Conservation (phyloP, 495 filamentous ascomycete species). For the Talaromyces stipitatus region DNA sequence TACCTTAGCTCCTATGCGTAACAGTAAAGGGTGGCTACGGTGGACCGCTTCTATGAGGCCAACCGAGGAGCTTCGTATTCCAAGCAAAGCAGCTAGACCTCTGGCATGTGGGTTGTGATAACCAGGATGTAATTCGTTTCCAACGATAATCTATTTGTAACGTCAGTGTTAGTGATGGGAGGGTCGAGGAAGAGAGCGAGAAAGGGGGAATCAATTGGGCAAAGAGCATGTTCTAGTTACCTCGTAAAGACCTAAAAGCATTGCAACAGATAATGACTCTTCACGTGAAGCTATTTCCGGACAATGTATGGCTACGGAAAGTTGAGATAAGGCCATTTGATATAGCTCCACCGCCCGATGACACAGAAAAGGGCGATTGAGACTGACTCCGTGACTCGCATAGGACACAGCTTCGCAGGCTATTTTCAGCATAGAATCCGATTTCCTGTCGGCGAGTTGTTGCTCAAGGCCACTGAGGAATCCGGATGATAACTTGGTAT, state of each 20-base stretch:
- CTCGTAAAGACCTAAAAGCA: constrained; percentile 24
- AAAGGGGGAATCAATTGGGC: too few species aligned
- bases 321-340: constrained; percentile 16
- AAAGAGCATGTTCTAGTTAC: constrained; percentile 9
- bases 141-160: constrained; percentile 14
- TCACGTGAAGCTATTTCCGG: neutral
- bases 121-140: constrained; percentile 11
- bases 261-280: constrained; percentile 15
- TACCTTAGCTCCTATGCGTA: constrained; percentile 4
- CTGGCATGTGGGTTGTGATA: constrained; percentile 18
- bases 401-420: constrained; percentile 22
- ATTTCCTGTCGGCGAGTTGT: constrained; percentile 11
- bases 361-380: constrained; percentile 14
- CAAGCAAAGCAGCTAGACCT: constrained; percentile 17
- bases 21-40: constrained; percentile 10
- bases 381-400: constrained; percentile 17
- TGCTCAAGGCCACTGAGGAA: constrained; percentile 21
- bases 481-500: constrained; percentile 15
- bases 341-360: constrained; percentile 16
- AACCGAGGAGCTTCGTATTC: constrained; percentile 13
- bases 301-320: constrained; percentile 14
- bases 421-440: constrained; percentile 16
- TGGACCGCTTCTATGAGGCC: constrained; percentile 12
- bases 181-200: too few species aligned
- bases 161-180: neutral